Conservation (phyloP, 257 asterid species). For the Apocynum venetum region DNA sequence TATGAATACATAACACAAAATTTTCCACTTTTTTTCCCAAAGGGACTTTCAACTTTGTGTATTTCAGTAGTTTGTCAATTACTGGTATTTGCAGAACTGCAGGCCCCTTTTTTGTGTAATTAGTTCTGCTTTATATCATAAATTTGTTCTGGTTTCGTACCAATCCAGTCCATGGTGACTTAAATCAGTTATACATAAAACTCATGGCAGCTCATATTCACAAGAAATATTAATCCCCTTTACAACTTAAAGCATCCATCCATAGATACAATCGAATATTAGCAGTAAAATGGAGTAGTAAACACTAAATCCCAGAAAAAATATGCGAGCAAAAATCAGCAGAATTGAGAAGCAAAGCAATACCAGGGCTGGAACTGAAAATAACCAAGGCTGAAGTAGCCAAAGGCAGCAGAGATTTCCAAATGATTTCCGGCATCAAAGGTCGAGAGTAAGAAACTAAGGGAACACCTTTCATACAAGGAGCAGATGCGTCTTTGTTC, state of each 20-base stretch:
- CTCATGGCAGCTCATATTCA: background rate
- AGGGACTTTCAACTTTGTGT: background rate
- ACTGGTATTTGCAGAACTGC: background rate
- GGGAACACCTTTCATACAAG: conserved; percentile 9
- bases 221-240: background rate
- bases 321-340: background rate
- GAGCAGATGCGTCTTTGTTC: conserved; percentile 2
- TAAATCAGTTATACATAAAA: background rate
- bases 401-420: conserved; percentile 2
- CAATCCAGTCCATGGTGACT: background rate
- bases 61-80: background rate
- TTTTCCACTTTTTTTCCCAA: background rate
- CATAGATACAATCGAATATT: background rate
- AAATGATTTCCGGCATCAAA: background rate
- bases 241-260: background rate
- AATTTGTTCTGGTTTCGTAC: background rate
- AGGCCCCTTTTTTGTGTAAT: background rate
- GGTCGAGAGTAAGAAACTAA: conserved; percentile 4
- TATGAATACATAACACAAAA: background rate
- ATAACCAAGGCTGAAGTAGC: conserved; percentile 21
- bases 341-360: background rate
- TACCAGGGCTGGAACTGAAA: conserved; percentile 23
- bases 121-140: background rate
- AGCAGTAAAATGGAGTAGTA: background rate
- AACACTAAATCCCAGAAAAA: background rate